Percentiles rank a stretch among this genome's conserved stretches.
Conservation (phyloP, 2,329 filamentous ascomycete species). For the Verticillium isaacii region DNA sequence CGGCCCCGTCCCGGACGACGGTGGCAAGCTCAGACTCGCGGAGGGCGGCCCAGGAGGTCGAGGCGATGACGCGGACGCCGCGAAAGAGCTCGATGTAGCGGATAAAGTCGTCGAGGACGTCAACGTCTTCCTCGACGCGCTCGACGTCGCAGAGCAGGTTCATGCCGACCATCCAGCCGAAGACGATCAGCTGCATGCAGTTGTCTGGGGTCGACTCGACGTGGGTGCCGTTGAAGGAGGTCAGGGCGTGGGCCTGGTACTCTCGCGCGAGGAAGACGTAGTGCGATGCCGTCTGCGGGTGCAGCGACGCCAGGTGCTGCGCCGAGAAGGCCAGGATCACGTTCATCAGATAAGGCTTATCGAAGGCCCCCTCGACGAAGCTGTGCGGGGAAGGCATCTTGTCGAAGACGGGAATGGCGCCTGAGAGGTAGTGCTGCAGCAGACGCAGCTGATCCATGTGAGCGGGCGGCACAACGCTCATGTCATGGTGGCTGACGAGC, state of each 20-base stretch:
- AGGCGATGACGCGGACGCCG: conserved; percentile 33
- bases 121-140: conserved; percentile 32
- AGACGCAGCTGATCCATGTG: neutral
- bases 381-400: neutral
- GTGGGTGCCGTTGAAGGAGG: conserved; percentile 35
- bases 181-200: conserved; percentile 1
- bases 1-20: conserved; percentile 9
- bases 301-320: neutral
- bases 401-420: neutral
- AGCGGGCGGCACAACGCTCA: neutral
- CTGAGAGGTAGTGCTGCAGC: neutral
- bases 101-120: conserved; percentile 33
- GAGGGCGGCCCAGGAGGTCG: conserved; percentile 27
- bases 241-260: conserved; percentile 20
- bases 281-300: neutral
- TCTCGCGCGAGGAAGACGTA: neutral
- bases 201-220: neutral
- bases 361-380: neutral
- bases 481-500: too few relatives aligned
- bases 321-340: neutral
- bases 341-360: neutral
- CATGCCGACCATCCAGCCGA: conserved; percentile 7
- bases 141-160: conserved; percentile 13
- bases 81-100: conserved; percentile 37
- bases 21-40: conserved; percentile 26